phyloP scores from a whole-genome alignment of 2,329 filamentous ascomycete genomes.

The Decorospora gaudefroyi region DNA sequence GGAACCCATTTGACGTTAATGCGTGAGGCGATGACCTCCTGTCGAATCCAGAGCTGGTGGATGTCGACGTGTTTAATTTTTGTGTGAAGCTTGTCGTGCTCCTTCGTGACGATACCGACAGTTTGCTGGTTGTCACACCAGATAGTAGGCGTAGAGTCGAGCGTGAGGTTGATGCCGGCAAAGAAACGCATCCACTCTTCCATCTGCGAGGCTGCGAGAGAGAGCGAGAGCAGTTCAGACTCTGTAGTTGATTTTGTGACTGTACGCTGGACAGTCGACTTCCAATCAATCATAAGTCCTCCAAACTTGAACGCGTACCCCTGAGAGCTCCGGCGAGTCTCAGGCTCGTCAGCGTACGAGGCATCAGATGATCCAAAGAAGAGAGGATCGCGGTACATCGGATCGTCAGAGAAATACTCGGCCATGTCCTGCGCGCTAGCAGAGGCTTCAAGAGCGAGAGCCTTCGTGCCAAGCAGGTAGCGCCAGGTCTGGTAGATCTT shows the following conservation, averaged over 20 bases:
- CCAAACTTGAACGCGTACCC: background rate
- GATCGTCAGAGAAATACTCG: background rate
- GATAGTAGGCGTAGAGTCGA: background rate
- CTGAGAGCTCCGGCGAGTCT: background rate
- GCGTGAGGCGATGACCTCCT: background rate
- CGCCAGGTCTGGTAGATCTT: background rate
- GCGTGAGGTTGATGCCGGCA: background rate
- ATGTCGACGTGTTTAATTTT: background rate
- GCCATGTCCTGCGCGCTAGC: background rate
- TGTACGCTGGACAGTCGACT: background rate
- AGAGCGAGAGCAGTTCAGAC: background rate
- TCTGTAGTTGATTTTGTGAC: background rate
- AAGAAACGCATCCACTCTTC: background rate
- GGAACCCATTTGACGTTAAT: background rate
- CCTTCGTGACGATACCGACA: background rate
- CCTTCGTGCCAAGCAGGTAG: background rate
- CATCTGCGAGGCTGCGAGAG: background rate
- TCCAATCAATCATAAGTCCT: background rate
- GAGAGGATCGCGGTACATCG: background rate
- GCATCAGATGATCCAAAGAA: background rate
- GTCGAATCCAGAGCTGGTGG: background rate
- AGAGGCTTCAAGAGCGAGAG: background rate
- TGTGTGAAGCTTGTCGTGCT: background rate
- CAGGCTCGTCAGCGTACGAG: too few species aligned
- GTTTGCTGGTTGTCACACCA: background rate